These are phyloP conservation scores for Solanum aculeatissimum DNA, from an alignment of 305 asterid species.

Conservation along the genomic window DNA sequence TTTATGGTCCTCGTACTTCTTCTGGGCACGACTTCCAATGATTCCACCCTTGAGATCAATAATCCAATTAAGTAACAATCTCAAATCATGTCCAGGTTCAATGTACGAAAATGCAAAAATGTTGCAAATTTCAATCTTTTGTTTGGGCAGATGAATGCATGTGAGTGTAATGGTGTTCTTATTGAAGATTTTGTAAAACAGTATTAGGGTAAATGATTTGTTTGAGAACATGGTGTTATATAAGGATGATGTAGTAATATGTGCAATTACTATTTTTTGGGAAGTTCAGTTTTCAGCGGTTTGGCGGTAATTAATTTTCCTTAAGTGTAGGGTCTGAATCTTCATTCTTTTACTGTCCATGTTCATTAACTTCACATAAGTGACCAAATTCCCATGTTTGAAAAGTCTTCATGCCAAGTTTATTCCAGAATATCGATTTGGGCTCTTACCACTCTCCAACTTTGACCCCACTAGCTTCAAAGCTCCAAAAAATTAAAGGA, in stretches of 20 bases:
- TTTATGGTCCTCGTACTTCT: conserved; percentile 2
- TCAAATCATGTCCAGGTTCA: neutral
- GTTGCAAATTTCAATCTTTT: neutral
- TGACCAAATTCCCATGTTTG: neutral
- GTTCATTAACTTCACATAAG: neutral
- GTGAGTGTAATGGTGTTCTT: neutral
- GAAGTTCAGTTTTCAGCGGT: neutral
- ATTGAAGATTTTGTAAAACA: neutral
- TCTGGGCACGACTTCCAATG: neutral
- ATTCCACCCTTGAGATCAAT: neutral
- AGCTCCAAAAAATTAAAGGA: too few relatives aligned
- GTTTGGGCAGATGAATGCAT: neutral
- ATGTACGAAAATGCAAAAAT: neutral
- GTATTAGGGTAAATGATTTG: neutral
- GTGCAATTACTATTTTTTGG: neutral
- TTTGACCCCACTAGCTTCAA: too few relatives aligned
- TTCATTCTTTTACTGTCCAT: neutral
- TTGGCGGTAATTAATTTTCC: neutral
- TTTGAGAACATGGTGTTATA: too few relatives aligned
- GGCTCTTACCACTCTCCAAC: too few relatives aligned
- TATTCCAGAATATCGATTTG: too few relatives aligned
- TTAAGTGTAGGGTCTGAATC: neutral
- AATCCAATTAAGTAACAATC: neutral
- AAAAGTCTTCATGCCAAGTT: neutral
- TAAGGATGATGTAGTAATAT: neutral